Percentiles rank a stretch among this genome's conserved stretches.
Conservation (phyloP, 148 eudicot species). For the Chenopodium berlandieri region DNA sequence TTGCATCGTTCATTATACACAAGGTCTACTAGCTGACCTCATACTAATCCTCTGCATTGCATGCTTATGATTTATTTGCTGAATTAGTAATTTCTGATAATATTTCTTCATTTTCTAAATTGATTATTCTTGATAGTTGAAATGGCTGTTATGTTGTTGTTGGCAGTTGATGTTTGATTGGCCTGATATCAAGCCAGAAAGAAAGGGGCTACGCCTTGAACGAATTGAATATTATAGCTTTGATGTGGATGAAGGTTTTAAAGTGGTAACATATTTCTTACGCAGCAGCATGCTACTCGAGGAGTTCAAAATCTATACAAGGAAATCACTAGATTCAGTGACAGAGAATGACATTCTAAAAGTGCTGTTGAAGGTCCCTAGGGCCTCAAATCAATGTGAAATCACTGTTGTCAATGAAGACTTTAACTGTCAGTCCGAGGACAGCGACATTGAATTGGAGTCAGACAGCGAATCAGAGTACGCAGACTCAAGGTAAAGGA, state of each 20-base stretch:
- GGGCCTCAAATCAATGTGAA: slow-evolving; percentile 14
- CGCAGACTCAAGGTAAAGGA: too few species aligned
- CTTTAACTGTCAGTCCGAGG: neutral
- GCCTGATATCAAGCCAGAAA: neutral
- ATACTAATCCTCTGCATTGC: too few species aligned
- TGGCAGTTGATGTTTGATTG: slow-evolving; percentile 14
- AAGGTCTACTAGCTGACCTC: neutral
- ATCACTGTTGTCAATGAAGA: slow-evolving; percentile 1
- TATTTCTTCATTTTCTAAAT: too few species aligned
- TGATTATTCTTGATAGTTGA: too few species aligned
- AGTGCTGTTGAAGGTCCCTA: slow-evolving; percentile 4
- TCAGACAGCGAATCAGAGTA: too few species aligned
- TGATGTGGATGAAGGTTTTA: neutral
- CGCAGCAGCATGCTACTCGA: neutral
- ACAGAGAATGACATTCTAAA: slow-evolving; percentile 1
- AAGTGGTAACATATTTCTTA: slow-evolving; percentile 8
- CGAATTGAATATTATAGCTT: slow-evolving; percentile 9
- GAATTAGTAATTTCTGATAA: too few species aligned
- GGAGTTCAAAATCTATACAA: slow-evolving; percentile 7
- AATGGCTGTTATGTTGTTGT: neutral
- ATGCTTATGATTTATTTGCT: too few species aligned
- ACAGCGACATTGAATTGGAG: slow-evolving; percentile 5
- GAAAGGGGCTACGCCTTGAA: slow-evolving; percentile 10
- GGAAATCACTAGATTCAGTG: neutral
- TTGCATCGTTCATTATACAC: neutral